Base-by-base conservation (phyloP, 1,284 basidiomycete species). In the Marasmius tenuissimus region DNA sequence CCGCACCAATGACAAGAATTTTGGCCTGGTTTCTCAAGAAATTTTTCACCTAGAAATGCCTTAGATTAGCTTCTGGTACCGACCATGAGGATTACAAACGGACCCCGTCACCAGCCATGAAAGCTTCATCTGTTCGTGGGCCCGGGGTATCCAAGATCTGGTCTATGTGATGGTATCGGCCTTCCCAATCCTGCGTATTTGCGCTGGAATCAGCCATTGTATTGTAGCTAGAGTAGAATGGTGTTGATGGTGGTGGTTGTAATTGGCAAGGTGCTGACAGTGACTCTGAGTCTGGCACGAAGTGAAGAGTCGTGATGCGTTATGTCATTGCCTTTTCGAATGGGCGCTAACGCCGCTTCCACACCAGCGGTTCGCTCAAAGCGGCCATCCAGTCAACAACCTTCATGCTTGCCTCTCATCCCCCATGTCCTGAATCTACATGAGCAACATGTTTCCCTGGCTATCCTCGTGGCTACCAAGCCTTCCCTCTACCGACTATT, bases 1-100 rank as follows among this genome's bases (percentile, higher is more conserved):
- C 96, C 34, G 96, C 96, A 50, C 96, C 97, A 68, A 99, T 98
- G 66, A 99, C 97, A 52, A 99, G 86, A 67, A 98, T 91, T 81
- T 97, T 98, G 75, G 90, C 92, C 67, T 91, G 79, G 54, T 87
- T 85, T 59, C 94, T 80, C 14, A 99, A 80, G 70, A 98, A 97
- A 58, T 86, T 79, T 74, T 97, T 97, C 49, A 95, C 92, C 91
- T 97, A 18, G 35, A 50, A 49, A 40, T 9, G 35, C 52, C 47
- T 35, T 51, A 59, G 37, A 27, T 38, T 45, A 55, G 12, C 40
- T 47, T n/a, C 35, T 62, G 38, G 27, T 47, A 18, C 47, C 40
- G 55, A 18, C 16, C n/a, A 57, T 53, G 38, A 51, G 45, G n/a
- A 11, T 54, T 50, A 55, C 61, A 48, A 54, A 69, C 79, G 61